A percentile compares a stretch with the other conserved stretches of the same genome.
These are phyloP conservation scores for Aspergillus affinis DNA, from an alignment of 495 filamentous ascomycete species.

Conservation along the genomic window DNA sequence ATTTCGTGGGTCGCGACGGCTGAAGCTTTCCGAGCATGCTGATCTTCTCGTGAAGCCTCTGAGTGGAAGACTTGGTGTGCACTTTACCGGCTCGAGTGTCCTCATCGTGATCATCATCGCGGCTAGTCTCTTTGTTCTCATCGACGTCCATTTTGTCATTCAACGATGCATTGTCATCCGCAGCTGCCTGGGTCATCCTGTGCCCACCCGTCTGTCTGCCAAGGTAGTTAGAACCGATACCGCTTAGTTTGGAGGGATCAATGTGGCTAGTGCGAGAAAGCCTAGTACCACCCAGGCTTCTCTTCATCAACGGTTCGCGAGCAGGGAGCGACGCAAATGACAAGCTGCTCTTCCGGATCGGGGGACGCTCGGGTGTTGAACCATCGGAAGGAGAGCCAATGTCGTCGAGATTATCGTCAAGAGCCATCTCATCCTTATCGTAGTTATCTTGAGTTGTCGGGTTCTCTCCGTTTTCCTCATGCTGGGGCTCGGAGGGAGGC, in stretches of 20 bases:
- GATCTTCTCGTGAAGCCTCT: slow-evolving; percentile 87
- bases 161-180: slow-evolving; percentile 40
- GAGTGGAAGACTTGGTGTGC: slow-evolving; percentile 88
- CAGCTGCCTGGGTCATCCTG: slow-evolving; percentile 31
- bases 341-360: slow-evolving; percentile 86
- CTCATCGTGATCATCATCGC: slow-evolving; percentile 32
- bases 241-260: slow-evolving; percentile 57
- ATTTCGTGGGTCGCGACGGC: slow-evolving; percentile 67
- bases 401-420: slow-evolving; percentile 52
- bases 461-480: slow-evolving; percentile 22
- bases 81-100: slow-evolving; percentile 46
- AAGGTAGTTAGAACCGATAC: slow-evolving; percentile 54
- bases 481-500: slow-evolving; percentile 7
- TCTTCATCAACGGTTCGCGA: slow-evolving; percentile 78
- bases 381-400: slow-evolving; percentile 60
- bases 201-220: slow-evolving; percentile 49
- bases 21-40: slow-evolving; percentile 86
- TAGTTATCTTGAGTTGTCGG: slow-evolving; percentile 41
- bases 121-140: slow-evolving; percentile 40
- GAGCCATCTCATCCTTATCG: slow-evolving; percentile 42
- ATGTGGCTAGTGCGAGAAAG: slow-evolving; percentile 76
- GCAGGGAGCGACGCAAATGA: slow-evolving; percentile 90
- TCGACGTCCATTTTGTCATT: slow-evolving; percentile 61
- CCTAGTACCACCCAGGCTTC: slow-evolving; percentile 73
- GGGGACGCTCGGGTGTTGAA: slow-evolving; percentile 60